Evolutionary conservation across 2,329 filamentous ascomycete genomes (phyloP).

Genomic region (Fusarium nodosum): DNA sequence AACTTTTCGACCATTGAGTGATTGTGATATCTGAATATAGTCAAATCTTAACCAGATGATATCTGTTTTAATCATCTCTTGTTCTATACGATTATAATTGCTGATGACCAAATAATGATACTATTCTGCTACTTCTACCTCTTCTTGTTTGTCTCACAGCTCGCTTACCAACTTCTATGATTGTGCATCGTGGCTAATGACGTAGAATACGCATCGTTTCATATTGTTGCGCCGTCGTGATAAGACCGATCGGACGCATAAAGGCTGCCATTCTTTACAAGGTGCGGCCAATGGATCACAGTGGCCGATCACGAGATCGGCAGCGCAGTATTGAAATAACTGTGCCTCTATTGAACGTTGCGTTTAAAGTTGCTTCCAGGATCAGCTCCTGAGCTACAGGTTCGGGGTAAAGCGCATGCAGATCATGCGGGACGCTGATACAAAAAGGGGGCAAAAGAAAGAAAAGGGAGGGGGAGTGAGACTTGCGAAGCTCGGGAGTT

Average conservation of each 20-base stretch:
- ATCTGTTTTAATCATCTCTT: neutral
- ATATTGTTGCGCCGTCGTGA: slow-evolving; percentile 4
- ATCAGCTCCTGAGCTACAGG: slow-evolving; percentile 22
- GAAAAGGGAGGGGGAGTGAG: slow-evolving; percentile 21
- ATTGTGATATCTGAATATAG: neutral
- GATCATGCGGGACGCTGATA: slow-evolving; percentile 29
- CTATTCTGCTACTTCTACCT: neutral
- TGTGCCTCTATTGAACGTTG: slow-evolving; percentile 21
- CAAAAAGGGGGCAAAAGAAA: slow-evolving; percentile 11
- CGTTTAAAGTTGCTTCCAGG: slow-evolving; percentile 21
- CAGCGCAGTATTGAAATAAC: slow-evolving; percentile 4
- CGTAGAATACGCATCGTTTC: slow-evolving; percentile 1
- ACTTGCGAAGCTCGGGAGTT: slow-evolving; percentile 4
- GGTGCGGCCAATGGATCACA: slow-evolving; percentile 18
- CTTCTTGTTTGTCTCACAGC: neutral
- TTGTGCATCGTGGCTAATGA: neutral
- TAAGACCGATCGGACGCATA: slow-evolving; percentile 14
- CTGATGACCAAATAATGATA: neutral
- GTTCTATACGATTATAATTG: neutral
- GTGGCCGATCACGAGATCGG: slow-evolving; percentile 41
- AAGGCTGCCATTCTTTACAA: slow-evolving; percentile 12
- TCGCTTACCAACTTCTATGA: neutral
- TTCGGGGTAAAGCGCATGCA: slow-evolving; percentile 28
- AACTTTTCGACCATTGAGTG: neutral
- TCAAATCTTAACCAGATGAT: neutral